Conservation (phyloP, 768 basidiomycete species). For the Kwoniella bestiolae region DNA sequence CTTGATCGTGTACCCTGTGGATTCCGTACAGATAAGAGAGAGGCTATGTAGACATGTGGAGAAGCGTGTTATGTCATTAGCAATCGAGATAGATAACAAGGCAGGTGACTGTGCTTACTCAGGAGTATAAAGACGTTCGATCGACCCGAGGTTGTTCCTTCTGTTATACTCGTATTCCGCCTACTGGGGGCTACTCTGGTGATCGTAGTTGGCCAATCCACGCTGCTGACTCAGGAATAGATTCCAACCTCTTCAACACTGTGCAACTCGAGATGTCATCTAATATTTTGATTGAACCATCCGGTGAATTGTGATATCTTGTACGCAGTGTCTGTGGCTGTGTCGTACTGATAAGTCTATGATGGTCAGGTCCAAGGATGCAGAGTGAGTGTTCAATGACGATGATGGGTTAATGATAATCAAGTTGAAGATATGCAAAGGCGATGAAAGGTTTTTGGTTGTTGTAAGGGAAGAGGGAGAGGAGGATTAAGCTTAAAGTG, state of each 20-base stretch:
- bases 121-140: not conserved
- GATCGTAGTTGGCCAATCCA: too few relatives aligned
- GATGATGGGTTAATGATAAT: not conserved
- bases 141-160: not conserved
- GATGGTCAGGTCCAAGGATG: not conserved
- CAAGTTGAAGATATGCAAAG: not conserved
- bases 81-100: not conserved
- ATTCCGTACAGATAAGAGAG: not conserved
- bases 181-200: too few relatives aligned
- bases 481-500: not conserved
- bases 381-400: not conserved
- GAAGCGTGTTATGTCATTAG: not conserved
- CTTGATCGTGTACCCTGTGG: not conserved
- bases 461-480: not conserved
- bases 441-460: not conserved
- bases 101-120: conserved; percentile 2
- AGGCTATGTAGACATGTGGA: not conserved
- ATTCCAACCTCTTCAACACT: not conserved
- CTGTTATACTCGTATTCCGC: too few relatives aligned
- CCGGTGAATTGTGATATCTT: not conserved
- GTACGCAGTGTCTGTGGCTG: not conserved
- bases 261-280: too few relatives aligned
- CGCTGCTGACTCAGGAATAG: not conserved
- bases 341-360: not conserved
- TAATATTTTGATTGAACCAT: not conserved